A percentile compares a stretch with the other conserved stretches of the same genome.
phyloP scores from a whole-genome alignment of 768 basidiomycete genomes.

The Hypholoma fasciculare region DNA sequence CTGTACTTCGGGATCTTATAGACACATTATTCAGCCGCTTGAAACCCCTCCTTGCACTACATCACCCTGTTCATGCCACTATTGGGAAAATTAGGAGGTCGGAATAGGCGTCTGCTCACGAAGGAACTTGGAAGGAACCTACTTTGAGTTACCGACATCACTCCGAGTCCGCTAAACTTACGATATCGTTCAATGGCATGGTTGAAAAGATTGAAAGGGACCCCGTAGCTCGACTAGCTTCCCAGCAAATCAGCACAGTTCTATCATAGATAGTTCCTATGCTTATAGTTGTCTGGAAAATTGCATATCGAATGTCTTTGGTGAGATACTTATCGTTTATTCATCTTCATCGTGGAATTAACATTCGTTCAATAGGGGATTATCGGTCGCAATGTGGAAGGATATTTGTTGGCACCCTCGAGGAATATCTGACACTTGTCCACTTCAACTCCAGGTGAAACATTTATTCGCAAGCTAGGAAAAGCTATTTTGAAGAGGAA shows the following conservation, averaged over 20 bases:
- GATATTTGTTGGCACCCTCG: constrained; percentile 71
- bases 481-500: constrained; percentile 71
- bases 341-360: background rate
- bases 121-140: constrained; percentile 81
- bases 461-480: constrained; percentile 69
- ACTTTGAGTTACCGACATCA: constrained; percentile 68
- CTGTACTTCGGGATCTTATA: constrained; percentile 92
- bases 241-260: constrained; percentile 55
- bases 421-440: constrained; percentile 76
- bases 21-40: constrained; percentile 90
- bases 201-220: constrained; percentile 64
- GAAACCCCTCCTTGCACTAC: constrained; percentile 85
- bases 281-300: constrained; percentile 73
- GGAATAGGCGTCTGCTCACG: constrained; percentile 87
- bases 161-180: constrained; percentile 68
- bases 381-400: constrained; percentile 70
- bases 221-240: constrained; percentile 65
- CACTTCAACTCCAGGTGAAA: constrained; percentile 70
- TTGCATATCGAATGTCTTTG: constrained; percentile 66
- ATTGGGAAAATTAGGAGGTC: constrained; percentile 94
- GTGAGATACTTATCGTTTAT: constrained; percentile 56
- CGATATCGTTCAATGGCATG: constrained; percentile 74
- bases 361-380: constrained; percentile 51
- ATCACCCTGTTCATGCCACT: constrained; percentile 90
- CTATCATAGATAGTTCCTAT: constrained; percentile 50